phyloP scores from a whole-genome alignment of 1,284 basidiomycete genomes.

The Boletus subluridellus region DNA sequence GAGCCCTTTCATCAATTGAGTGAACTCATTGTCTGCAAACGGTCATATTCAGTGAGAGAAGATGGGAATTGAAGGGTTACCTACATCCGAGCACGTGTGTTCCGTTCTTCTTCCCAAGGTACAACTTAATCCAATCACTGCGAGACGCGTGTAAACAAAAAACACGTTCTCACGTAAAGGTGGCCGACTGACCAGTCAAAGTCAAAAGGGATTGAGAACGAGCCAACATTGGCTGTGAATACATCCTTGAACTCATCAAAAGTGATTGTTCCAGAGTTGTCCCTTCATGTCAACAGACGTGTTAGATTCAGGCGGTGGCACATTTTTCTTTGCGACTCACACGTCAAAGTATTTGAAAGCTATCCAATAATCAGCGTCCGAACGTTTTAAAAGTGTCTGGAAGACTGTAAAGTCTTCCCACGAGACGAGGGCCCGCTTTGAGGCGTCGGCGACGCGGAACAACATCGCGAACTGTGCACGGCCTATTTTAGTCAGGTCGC shows the following conservation, averaged over 20 bases:
- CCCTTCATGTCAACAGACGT: conserved; percentile 44
- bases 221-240: conserved; percentile 75
- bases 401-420: conserved; percentile 96
- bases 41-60: conserved; percentile 1
- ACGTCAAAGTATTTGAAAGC: conserved; percentile 96
- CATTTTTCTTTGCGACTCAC: conserved; percentile 48
- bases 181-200: conserved; percentile 71
- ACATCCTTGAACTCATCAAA: conserved; percentile 93
- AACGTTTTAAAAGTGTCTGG: conserved; percentile 83
- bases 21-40: conserved; percentile 83
- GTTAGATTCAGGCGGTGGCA: conserved; percentile 1
- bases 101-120: conserved; percentile 87
- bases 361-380: conserved; percentile 94
- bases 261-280: conserved; percentile 83
- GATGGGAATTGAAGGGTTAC: conserved; percentile 32
- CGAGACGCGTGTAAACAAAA: conserved; percentile 6
- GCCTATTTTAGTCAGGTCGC: conserved; percentile 80
- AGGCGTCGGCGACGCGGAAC: conserved; percentile 86
- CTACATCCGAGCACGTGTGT: conserved; percentile 88
- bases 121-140: conserved; percentile 92
- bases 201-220: conserved; percentile 87
- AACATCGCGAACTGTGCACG: conserved; percentile 83
- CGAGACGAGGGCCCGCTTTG: conserved; percentile 74
- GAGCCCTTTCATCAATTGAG: conserved; percentile 93
- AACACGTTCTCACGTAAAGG: conserved; percentile 6